These are phyloP conservation scores for Bretschneidera sinensis DNA, from an alignment of 345 rosid genomes.

Conservation along the genomic window DNA sequence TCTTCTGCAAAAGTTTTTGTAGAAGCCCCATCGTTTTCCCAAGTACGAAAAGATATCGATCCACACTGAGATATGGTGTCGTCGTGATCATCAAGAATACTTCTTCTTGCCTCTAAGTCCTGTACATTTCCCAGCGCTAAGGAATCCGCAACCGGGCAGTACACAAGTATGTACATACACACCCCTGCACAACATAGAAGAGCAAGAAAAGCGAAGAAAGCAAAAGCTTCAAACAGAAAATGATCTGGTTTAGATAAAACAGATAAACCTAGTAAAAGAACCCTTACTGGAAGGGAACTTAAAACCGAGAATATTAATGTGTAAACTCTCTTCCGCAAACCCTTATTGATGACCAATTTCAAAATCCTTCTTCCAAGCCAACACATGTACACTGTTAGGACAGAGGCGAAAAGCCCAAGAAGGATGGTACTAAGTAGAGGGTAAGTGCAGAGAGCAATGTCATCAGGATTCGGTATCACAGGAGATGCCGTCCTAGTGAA, in stretches of 20 bases:
- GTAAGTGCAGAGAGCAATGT: conserved; percentile 69
- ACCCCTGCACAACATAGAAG: conserved; percentile 69
- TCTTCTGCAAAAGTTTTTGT: no score
- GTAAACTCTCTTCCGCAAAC: conserved; percentile 85
- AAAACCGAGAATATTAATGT: conserved; percentile 75
- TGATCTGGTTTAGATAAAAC: conserved; percentile 67
- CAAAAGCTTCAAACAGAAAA: conserved; percentile 67
- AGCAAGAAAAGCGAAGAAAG: conserved; percentile 75
- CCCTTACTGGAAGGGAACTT: conserved; percentile 79
- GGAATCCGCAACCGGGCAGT: conserved; percentile 84
- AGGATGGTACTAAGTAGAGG: conserved; percentile 82
- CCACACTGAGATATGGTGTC: conserved; percentile 56
- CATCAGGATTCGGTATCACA: conserved; percentile 23
- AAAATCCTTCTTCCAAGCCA: conserved; percentile 89
- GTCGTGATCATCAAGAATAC: conserved; percentile 18
- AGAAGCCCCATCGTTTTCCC: no score
- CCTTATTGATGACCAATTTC: conserved; percentile 84
- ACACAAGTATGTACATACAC: conserved; percentile 78
- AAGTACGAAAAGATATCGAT: no score
- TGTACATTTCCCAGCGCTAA: conserved; percentile 67
- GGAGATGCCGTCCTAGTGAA: conserved; percentile 53
- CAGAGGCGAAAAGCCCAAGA: conserved; percentile 67
- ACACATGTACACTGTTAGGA: conserved; percentile 71
- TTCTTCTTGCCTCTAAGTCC: conserved; percentile 61
- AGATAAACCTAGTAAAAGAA: conserved; percentile 77